A percentile compares a stretch with the other conserved stretches of the same genome.
phyloP scores from a whole-genome alignment of 345 rosid species.

The Passiflora organensis region DNA sequence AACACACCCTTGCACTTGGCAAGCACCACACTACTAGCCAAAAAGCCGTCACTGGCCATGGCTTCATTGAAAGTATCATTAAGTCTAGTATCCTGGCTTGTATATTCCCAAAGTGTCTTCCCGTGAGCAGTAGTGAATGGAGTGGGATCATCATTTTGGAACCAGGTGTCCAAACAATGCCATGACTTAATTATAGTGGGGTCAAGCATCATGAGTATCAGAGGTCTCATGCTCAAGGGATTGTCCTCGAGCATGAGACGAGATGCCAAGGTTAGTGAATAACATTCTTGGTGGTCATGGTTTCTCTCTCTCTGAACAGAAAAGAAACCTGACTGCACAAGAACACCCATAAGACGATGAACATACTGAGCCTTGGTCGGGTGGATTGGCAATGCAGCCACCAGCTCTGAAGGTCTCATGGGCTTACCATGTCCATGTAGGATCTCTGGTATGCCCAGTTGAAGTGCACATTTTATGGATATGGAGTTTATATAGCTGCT shows the following conservation, averaged over 20 bases:
- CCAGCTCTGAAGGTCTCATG: constrained; percentile 12
- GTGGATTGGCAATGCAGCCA: background rate
- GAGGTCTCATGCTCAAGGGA: background rate
- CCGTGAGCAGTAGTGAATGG: constrained; percentile 6
- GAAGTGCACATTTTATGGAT: constrained; percentile 37
- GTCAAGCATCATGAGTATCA: background rate
- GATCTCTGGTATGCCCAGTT: constrained; percentile 37
- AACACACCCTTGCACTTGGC: background rate
- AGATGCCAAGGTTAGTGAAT: background rate
- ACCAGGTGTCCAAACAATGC: background rate
- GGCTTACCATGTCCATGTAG: constrained; percentile 36
- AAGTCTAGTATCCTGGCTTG: background rate
- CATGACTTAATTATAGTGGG: background rate
- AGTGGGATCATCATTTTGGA: constrained; percentile 1
- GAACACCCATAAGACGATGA: background rate
- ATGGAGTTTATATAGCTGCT: constrained; percentile 25
- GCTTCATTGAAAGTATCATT: background rate
- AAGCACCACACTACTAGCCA: background rate
- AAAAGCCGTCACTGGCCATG: constrained; percentile 14
- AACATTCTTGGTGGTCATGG: background rate
- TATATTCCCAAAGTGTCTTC: background rate
- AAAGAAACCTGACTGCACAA: background rate
- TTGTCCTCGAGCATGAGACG: background rate
- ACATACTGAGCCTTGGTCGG: background rate
- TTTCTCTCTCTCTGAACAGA: background rate